Base-by-base conservation (phyloP, 2,329 filamentous ascomycete genomes). In the Aspergillus tubingensis region DNA sequence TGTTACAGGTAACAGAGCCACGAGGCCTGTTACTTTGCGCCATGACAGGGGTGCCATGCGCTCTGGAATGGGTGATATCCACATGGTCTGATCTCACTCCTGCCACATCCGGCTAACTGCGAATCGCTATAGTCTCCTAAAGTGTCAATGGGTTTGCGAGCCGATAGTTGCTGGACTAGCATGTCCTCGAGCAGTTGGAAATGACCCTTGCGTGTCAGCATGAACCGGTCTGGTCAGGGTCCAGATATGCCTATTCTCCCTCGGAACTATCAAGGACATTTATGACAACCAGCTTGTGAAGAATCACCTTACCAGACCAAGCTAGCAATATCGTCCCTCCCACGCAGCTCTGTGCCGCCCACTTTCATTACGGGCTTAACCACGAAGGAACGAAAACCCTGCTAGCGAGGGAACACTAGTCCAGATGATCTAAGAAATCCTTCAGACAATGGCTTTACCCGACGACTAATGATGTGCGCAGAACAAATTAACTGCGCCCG, bases 41-140 rank as follows among this genome's bases (percentile, higher is more conserved):
- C 53, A 36, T 47, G 50, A 27, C 55, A 58, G 43, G 51, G 55
- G 55, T 61, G 56, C 51, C 50, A 61, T 59, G 59, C 59, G 55
- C 25, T 58, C 38, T 17, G 44, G 27, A 27, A 48, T 30, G 50
- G 54, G 27, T 44, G 17, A 39, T 41, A 5, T 44, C 57, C 57
- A 61, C 59, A 57, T 61, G 55, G 59, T 47, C 56, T 61, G 56
- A 58, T 58, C 25, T 54, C 25, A 17, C 25, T 49, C 13, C 13
- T 27, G 48, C 43, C 27, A 36, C 32, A 47, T 10, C 25, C 53
- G 41, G 38, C 30, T 13, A n/a, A 15, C 25, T 11, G 30, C 47
- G 8, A 17, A 19, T 32, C 13, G 25, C 15, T 44, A 21, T 13
- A 13, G 21, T 30, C 4, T 43, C 21, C 30, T 49, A 3, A 19